phyloP scores from a whole-genome alignment of 257 asterid species.

The Jacaranda copaia region DNA sequence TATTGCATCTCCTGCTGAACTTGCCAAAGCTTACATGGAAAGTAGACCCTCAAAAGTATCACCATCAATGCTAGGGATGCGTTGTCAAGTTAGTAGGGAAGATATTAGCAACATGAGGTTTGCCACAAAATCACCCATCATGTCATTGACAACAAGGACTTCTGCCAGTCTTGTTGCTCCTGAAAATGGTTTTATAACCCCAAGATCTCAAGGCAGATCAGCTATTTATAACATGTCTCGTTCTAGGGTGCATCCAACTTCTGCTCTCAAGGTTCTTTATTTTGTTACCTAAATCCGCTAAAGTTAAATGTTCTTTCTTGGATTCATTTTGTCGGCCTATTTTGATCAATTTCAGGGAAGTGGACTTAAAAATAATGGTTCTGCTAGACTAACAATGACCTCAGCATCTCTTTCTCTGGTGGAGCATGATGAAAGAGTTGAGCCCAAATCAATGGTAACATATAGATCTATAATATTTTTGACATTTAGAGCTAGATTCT shows the following conservation, averaged over 20 bases:
- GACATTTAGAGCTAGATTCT: slow-evolving; percentile 11
- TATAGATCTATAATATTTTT: slow-evolving; percentile 17
- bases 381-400: slow-evolving; percentile 46
- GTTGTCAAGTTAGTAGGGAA: slow-evolving; percentile 53
- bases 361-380: slow-evolving; percentile 41
- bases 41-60: slow-evolving; percentile 60
- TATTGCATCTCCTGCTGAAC: slow-evolving; percentile 68
- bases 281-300: slow-evolving; percentile 14
- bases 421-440: slow-evolving; percentile 46
- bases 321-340: slow-evolving; percentile 14
- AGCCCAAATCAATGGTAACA: slow-evolving; percentile 54
- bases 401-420: slow-evolving; percentile 42
- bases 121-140: slow-evolving; percentile 50
- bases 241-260: slow-evolving; percentile 52
- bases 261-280: slow-evolving; percentile 44
- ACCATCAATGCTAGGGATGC: slow-evolving; percentile 55
- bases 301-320: slow-evolving; percentile 20
- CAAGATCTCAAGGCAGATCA: slow-evolving; percentile 75
- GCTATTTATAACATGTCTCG: slow-evolving; percentile 83
- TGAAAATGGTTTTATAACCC: slow-evolving; percentile 57
- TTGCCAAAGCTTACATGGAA: slow-evolving; percentile 88
- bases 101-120: slow-evolving; percentile 41
- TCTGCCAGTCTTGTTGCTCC: slow-evolving; percentile 46
- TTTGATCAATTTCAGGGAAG: slow-evolving; percentile 51
- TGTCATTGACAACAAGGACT: slow-evolving; percentile 38